Conservation (phyloP, 139 green algal species). For the Coelastrella sp. region DNA sequence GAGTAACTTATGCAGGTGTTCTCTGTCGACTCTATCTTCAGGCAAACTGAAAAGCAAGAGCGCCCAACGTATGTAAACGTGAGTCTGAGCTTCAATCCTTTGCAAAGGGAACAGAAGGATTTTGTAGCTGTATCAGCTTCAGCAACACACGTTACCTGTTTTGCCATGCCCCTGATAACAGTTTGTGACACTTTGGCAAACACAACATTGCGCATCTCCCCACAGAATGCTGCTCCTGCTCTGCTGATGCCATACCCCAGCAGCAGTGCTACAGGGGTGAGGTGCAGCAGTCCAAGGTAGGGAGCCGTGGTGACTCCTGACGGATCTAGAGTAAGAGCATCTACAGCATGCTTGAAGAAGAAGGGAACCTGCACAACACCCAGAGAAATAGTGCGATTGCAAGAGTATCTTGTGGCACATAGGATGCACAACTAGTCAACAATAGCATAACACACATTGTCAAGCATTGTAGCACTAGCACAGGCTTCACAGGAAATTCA, state of each 20-base stretch:
- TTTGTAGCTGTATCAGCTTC: not conserved
- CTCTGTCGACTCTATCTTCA: no score
- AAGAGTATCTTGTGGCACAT: no score
- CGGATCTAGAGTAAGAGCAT: conserved; percentile 75
- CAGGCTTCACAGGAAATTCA: no score
- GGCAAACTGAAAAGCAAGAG: no score
- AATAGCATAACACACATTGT: no score
- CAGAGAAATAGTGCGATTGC: not conserved
- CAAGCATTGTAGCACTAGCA: no score
- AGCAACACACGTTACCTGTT: conserved; percentile 37
- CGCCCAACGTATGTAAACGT: no score
- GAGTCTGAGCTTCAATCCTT: no score
- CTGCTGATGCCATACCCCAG: conserved; percentile 80
- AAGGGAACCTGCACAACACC: conserved; percentile 90
- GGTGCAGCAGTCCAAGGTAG: conserved; percentile 51
- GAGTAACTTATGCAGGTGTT: no score
- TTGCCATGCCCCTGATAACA: conserved; percentile 79
- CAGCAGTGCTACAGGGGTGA: conserved; percentile 82
- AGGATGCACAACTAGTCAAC: no score
- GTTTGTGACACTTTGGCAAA: conserved; percentile 91
- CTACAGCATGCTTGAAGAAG: conserved; percentile 94
- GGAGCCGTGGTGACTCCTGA: conserved; percentile 48
- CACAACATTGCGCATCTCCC: conserved; percentile 90
- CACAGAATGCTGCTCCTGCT: conserved; percentile 75
- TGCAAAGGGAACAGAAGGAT: no score